These are phyloP conservation scores for Cercospora sojina DNA, from an alignment of 2,329 filamentous ascomycete genomes.

Conservation along the genomic window DNA sequence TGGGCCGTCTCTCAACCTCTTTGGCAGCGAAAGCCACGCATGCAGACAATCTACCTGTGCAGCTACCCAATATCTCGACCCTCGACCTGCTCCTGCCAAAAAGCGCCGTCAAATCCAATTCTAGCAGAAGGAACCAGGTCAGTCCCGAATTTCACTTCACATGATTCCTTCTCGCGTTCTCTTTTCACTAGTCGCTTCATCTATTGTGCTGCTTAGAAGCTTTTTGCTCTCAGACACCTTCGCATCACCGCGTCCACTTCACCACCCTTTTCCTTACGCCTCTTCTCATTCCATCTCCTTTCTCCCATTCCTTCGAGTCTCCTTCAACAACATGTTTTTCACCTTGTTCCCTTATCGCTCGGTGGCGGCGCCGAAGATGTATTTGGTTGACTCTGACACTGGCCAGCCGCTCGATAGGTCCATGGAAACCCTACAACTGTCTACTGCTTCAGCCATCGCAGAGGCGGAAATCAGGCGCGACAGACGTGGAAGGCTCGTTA, in stretches of 20 bases:
- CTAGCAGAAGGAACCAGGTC: conserved; percentile 23
- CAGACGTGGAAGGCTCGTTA: conserved; percentile 28
- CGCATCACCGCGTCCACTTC: neutral
- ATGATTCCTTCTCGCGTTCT: neutral
- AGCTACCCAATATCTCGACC: conserved; percentile 33
- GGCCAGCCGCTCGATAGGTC: conserved; percentile 29
- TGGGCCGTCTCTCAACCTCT: conserved; percentile 35
- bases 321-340: neutral
- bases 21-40: conserved; percentile 31
- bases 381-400: conserved; percentile 34
- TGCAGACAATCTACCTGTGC: conserved; percentile 32
- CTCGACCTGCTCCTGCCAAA: conserved; percentile 36
- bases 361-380: conserved; percentile 20
- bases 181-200: neutral
- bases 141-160: conserved; percentile 15
- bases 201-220: neutral
- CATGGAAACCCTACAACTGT: neutral
- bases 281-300: neutral
- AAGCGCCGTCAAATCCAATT: conserved; percentile 8
- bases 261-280: neutral
- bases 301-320: neutral
- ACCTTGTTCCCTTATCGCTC: conserved; percentile 9
- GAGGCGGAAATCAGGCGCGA: conserved; percentile 27
- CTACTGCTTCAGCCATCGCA: conserved; percentile 27
- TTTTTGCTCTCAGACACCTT: neutral